Evolutionary conservation across 1,139 yeast species (phyloP), one percentile per base, ranked within the genome.

Genomic region (Geotrichum armillariae): DNA sequence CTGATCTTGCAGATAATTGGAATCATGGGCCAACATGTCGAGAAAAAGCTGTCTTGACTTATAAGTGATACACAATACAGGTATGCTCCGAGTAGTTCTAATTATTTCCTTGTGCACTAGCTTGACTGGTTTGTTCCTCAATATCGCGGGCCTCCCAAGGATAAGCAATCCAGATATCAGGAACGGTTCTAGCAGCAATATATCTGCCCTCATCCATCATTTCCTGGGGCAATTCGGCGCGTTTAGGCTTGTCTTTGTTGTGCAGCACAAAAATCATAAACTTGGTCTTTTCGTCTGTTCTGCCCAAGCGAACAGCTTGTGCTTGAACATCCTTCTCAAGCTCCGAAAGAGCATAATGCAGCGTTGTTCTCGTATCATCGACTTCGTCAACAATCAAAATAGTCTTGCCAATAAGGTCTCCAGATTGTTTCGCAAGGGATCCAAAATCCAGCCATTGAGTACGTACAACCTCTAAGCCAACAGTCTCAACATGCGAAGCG

Each of bases 91-190:
- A 7, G 6, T 25, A 25, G 9, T 17, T 14, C 14, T 61, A 68
- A 54, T 62, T 63, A 60, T 81, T 78, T 37, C 85, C 95, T 71
- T 91, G 97, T 64, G 80, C 81, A 56, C 82, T 74, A 34, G 97
- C 96, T 68, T 74, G 78, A 66, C 78, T 75, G 49, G 95, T 87
- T 68, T 91, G 98, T 70, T 76, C 78, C 46, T 87, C 96, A 66
- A 91, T 91, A 71, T 91, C 96, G 53, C 78, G 77, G 25, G 93
- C 82, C 72, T 89, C 96, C 98, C 99, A 93, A 46, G 98, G 98
- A 69, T 93, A 93, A 40, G 97, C 97, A 63, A 89, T 90, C 99
- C 99, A 93, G 60, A 78, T 78, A 67, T 93, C 98, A 38, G 91
- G 95, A 38, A 89, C 93, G 42, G 88, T 79, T 70, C 93, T 80